Conservation (phyloP, 805 yeast genomes). For the Suhomyces faveliae region DNA sequence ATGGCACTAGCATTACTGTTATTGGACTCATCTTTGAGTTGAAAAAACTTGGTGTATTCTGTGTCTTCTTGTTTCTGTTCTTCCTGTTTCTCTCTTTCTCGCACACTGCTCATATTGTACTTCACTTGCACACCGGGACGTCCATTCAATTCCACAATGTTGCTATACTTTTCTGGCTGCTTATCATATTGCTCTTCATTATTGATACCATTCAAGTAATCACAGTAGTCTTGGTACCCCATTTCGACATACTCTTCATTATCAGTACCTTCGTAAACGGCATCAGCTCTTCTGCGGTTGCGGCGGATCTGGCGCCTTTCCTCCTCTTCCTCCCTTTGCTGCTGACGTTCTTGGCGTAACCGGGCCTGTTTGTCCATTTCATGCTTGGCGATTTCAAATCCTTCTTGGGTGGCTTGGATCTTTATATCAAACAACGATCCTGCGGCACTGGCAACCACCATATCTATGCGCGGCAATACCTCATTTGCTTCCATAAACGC, state of each 20-base stretch:
- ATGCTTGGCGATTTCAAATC: constrained; percentile 23
- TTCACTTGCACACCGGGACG: constrained; percentile 2
- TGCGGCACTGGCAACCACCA: constrained; percentile 48
- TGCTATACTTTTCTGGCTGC: neutral
- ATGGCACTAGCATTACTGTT: neutral
- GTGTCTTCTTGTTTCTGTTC: neutral
- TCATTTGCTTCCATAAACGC: constrained; percentile 37
- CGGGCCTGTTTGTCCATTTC: constrained; percentile 10
- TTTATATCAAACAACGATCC: constrained; percentile 40
- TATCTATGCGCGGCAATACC: constrained; percentile 38
- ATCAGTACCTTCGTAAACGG: neutral
- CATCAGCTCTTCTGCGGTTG: constrained; percentile 7
- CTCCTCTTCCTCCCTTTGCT: constrained; percentile 7
- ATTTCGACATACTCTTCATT: constrained; percentile 11
- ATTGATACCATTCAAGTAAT: constrained; percentile 14
- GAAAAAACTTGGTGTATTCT: neutral
- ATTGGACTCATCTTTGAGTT: neutral
- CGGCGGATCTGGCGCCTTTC: constrained; percentile 2
- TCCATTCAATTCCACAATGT: neutral
- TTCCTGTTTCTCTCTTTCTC: neutral
- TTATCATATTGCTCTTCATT: neutral
- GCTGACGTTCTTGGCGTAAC: constrained; percentile 2
- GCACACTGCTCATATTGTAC: constrained; percentile 6
- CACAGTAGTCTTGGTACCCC: constrained; percentile 24
- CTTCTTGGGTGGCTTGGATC: constrained; percentile 32